Evolutionary conservation across 345 rosid genomes (phyloP), one percentile per base, ranked within the genome.

Genomic region (Noccaea caerulescens): DNA sequence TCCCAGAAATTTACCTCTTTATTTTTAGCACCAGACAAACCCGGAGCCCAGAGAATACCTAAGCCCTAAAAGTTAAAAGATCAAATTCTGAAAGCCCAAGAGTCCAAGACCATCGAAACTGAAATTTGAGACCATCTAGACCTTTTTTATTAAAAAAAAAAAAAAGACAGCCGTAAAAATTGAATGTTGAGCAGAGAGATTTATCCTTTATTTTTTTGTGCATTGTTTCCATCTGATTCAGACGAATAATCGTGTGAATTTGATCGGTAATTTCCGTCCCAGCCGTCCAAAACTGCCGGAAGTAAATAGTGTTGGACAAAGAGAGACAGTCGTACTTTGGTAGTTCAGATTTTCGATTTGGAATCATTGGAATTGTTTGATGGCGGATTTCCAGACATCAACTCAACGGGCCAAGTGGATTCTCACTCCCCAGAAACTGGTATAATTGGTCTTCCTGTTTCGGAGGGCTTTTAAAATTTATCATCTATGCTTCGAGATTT

Each of bases 331-430:
- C 23, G 7, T 33, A 33, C 45, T 43, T 34, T 1, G 13, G 5
- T 54, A 39, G 23, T 36, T 50, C 13, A 4, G 37, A 8, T 10
- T 50, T 50, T 51, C 5, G 43, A 16, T 60, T 38, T 50, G 3
- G 60, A 60, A 12, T 20, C 37, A 34, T 9, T 63, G 27, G 8
- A 54, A 44, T 47, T 37, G 13, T 42, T 41, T 63, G 16, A 93
- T 93, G 98, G 92, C 97, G 52, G 94, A 93, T 86, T 93, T 93
- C 63, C 90, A 82, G 71, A 82, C 94, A 58, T 93, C 98, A 5
- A 86, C 94, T 63, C 98, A 93, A 83, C 82, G 86, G 20, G 85
- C 90, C 73, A 93, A 83, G 76, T 93, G 98, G 98, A 85, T 93
- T 73, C 86, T 89, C 85, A 81, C 88, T 75, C 96, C 91, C 69